Base-by-base conservation (phyloP, 2,329 filamentous ascomycete genomes). In the Tolypocladium endophyticum region DNA sequence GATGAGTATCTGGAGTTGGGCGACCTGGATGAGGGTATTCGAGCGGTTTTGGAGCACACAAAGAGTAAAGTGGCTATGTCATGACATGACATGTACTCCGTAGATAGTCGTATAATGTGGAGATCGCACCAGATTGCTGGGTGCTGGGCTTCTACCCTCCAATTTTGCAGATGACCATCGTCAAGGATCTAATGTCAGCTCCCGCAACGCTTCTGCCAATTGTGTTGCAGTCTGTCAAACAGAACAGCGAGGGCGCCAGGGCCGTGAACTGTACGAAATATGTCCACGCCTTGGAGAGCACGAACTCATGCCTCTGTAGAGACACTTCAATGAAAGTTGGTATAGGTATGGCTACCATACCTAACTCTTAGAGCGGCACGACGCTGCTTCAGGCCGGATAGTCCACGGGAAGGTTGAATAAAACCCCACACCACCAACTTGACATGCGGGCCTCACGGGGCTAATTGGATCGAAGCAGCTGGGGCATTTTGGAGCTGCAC, bases 11-110 rank as follows among this genome's bases (percentile, higher is more conserved):
- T 87, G 50, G 74, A 69, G 2, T 66, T 77, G 54, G 73, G 78
- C 38, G 76, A 75, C 20, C 70, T 87, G 53, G 85, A 87, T 66
- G 72, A 76, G n/a, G 79, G 76, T 43, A 79, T 87, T 62, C 74
- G 74, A 60, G 77, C 74, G 9, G 84, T 87, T 1, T 64, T 87
- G 63, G 76, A 82, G 65, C 77, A 82, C 64, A 83, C 79, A 0
- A 79, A 74, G 69, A 66, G 60, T 45, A 72, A 70, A 60, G 58
- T 71, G 63, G 57, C 59, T 58, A 35, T 56, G n/a, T 50, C 55
- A 38, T 66, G 55, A 60, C n/a, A 39, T 35, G n/a, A n/a, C n/a
- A n/a, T n/a, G n/a, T n/a, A n/a, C n/a, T n/a, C n/a, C n/a, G 30
- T 35, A 53, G 20, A 35, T 20, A 50, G 45, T 12, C 25, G 23